Conservation (phyloP, 2,329 filamentous ascomycete genomes). For the Sphaceloma murrayae region DNA sequence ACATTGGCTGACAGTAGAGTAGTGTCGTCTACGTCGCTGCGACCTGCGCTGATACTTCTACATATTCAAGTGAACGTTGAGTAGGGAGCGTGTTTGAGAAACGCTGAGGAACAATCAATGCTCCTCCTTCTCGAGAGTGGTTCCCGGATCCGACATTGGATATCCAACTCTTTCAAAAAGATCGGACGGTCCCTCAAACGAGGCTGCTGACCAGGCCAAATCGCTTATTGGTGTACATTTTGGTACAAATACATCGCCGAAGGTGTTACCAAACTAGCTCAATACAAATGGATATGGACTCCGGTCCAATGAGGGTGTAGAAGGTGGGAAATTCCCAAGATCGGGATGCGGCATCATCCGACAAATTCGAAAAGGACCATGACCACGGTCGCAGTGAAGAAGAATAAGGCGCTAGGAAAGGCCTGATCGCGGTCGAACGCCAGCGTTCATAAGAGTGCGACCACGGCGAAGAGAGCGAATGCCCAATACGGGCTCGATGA, state of each 20-base stretch:
- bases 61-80: not conserved
- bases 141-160: not conserved
- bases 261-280: not conserved
- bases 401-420: conserved; percentile 10
- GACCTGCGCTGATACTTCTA: not conserved
- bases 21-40: conserved; percentile 7
- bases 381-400: conserved; percentile 10
- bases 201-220: conserved; percentile 14
- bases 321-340: conserved; percentile 4
- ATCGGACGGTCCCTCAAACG: conserved; percentile 10
- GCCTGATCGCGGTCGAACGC: conserved; percentile 3
- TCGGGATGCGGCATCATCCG: not conserved
- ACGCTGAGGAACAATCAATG: conserved; percentile 1
- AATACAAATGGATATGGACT: not conserved
- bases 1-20: conserved; percentile 1
- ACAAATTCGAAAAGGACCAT: conserved; percentile 14
- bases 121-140: not conserved
- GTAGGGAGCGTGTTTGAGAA: not conserved
- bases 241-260: conserved; percentile 1
- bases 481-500: conserved; percentile 12
- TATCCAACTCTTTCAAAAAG: not conserved
- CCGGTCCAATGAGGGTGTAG: not conserved
- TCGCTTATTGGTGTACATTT: conserved; percentile 8
- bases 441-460: conserved; percentile 14
- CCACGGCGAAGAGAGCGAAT: conserved; percentile 4